phyloP scores from a whole-genome alignment of 495 filamentous ascomycete genomes.

The Clavariopsis aquatica region DNA sequence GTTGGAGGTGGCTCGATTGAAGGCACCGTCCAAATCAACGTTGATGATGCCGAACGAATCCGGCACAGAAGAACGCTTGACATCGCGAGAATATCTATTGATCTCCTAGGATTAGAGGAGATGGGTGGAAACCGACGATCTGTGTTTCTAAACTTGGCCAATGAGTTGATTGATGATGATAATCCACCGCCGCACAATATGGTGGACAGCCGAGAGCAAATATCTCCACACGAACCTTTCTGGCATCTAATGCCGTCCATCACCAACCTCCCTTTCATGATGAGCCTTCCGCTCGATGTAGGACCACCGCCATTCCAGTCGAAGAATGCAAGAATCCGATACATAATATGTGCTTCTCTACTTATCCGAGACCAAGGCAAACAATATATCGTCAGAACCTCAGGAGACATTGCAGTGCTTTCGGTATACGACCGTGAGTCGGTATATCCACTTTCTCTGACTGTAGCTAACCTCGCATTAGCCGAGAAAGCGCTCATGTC shows the following conservation, averaged over 20 bases:
- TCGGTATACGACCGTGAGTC: slow-evolving; percentile 45
- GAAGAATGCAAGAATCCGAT: slow-evolving; percentile 54
- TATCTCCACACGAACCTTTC: slow-evolving; percentile 43
- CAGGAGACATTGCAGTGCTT: slow-evolving; percentile 44
- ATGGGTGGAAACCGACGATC: slow-evolving; percentile 44
- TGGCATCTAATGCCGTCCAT: slow-evolving; percentile 53
- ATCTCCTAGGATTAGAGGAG: slow-evolving; percentile 57
- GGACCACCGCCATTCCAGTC: slow-evolving; percentile 58
- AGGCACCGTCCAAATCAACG: slow-evolving; percentile 43
- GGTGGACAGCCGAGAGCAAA: slow-evolving; percentile 46
- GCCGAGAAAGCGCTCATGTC: slow-evolving; percentile 57
- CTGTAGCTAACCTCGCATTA: slow-evolving; percentile 41
- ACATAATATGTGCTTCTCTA: slow-evolving; percentile 49
- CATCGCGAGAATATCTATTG: slow-evolving; percentile 51
- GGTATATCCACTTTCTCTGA: slow-evolving; percentile 24
- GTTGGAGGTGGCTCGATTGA: slow-evolving; percentile 48
- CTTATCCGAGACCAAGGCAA: slow-evolving; percentile 48
- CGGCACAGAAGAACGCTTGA: slow-evolving; percentile 39
- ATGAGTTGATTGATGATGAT: slow-evolving; percentile 53
- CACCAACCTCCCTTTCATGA: slow-evolving; percentile 52
- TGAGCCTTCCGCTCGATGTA: slow-evolving; percentile 57
- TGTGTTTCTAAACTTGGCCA: slow-evolving; percentile 54
- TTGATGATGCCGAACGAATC: slow-evolving; percentile 44
- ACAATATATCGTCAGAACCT: slow-evolving; percentile 47
- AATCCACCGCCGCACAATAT: slow-evolving; percentile 55